Evolutionary conservation across 768 basidiomycete species (phyloP).

Genomic region (Dioszegia crocea): DNA sequence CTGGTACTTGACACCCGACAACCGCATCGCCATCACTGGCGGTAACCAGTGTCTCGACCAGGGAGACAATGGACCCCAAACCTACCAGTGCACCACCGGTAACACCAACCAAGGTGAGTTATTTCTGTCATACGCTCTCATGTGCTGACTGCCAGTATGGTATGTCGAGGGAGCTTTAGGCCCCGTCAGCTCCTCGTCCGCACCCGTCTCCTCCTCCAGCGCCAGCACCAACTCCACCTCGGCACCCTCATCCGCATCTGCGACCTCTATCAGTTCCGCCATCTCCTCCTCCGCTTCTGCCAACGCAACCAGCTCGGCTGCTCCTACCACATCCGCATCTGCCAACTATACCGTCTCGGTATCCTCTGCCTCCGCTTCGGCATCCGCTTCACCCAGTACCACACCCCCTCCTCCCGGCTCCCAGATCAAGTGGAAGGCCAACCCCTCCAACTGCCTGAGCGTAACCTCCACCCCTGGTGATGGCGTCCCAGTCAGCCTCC

Average conservation of each 20-base stretch:
- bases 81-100: slow-evolving; percentile 37
- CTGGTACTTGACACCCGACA: slow-evolving; percentile 36
- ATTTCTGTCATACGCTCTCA: slow-evolving; percentile 19
- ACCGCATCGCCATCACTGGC: slow-evolving; percentile 43
- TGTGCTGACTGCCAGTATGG: slow-evolving; percentile 9
- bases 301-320: neutral
- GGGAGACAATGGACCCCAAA: slow-evolving; percentile 30
- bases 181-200: neutral
- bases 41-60: slow-evolving; percentile 43
- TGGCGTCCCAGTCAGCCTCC: neutral
- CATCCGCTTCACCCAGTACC: no score
- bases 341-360: no score
- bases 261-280: no score
- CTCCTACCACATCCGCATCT: no score
- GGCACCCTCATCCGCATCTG: no score
- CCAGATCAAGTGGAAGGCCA: neutral
- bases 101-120: no score
- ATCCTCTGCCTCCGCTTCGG: no score
- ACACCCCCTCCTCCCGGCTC: neutral
- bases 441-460: neutral
- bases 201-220: neutral
- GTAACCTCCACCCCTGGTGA: neutral
- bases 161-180: neutral
- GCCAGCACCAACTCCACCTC: no score
- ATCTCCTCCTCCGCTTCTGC: slow-evolving; percentile 4